phyloP scores from a whole-genome alignment of 1,139 yeast genomes.

The Candida sp. region DNA sequence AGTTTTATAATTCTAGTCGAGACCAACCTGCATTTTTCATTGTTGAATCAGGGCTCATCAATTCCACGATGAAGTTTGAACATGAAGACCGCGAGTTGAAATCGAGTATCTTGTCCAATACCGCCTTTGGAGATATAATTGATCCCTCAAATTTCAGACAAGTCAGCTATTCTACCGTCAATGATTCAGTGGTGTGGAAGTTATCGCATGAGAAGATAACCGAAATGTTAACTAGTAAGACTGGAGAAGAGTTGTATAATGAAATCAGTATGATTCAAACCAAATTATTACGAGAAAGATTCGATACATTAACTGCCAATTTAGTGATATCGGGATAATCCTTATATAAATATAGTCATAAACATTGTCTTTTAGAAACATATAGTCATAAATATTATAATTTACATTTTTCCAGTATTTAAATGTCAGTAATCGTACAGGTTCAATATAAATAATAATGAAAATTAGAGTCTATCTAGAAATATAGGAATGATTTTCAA shows the following conservation, averaged over 20 bases:
- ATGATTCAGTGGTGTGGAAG: conserved; percentile 71
- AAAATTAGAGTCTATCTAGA: no score
- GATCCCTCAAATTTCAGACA: conserved; percentile 36
- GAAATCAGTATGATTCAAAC: conserved; percentile 68
- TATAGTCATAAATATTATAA: no score
- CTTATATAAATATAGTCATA: neutral
- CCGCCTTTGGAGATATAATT: conserved; percentile 78
- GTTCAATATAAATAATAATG: no score
- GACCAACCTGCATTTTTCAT: conserved; percentile 55
- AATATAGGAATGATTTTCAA: no score
- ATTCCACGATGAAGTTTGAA: conserved; percentile 55
- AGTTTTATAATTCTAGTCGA: conserved; percentile 42
- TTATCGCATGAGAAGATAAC: conserved; percentile 47
- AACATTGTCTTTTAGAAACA: neutral
- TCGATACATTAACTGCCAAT: conserved; percentile 69
- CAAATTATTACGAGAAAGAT: conserved; percentile 67
- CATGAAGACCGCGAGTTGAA: conserved; percentile 56
- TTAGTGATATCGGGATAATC: conserved; percentile 51
- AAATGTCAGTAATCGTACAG: no score
- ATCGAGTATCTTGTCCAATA: conserved; percentile 83
- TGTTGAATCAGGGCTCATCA: conserved; percentile 77
- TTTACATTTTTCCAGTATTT: no score
- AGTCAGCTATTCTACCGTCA: conserved; percentile 44
- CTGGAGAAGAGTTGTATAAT: conserved; percentile 55
- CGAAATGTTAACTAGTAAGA: conserved; percentile 36